These are phyloP conservation scores for Colletotrichum lini DNA, from an alignment of 2,329 filamentous ascomycete genomes.

Conservation along the genomic window DNA sequence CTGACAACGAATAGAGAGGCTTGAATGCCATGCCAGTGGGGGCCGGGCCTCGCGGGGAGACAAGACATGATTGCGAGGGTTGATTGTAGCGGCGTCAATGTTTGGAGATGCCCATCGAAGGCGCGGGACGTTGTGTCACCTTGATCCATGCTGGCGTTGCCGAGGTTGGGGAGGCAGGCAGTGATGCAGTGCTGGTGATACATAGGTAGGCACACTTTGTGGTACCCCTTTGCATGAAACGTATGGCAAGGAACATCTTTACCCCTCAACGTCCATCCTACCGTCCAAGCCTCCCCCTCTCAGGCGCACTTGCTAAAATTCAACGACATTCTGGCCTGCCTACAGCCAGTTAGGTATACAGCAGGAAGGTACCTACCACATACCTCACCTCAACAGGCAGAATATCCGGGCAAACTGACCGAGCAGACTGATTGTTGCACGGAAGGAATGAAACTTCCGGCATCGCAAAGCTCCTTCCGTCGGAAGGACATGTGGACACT, in stretches of 20 bases:
- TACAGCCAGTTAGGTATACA: too few relatives aligned
- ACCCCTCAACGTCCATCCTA: background rate
- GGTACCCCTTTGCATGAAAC: background rate
- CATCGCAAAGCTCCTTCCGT: background rate
- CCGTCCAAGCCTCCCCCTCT: background rate
- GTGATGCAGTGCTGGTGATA: background rate
- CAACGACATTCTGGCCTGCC: background rate
- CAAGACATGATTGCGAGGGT: background rate
- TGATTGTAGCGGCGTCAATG: background rate
- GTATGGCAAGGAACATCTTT: background rate
- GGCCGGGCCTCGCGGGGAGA: background rate
- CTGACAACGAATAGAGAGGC: constrained; percentile 26
- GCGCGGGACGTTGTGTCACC: background rate
- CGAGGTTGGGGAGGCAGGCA: background rate
- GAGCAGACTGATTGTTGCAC: too few relatives aligned
- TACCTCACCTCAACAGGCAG: background rate
- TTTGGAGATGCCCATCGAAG: background rate
- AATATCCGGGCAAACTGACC: background rate
- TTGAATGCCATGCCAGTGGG: constrained; percentile 4
- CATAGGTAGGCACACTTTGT: too few relatives aligned
- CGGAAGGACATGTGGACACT: background rate
- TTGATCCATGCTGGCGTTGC: background rate
- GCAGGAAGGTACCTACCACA: too few relatives aligned
- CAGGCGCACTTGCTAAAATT: background rate
- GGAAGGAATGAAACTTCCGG: background rate